phyloP scores from a whole-genome alignment of 208 protist genomes.

The Trypanosoma platydactyli region DNA sequence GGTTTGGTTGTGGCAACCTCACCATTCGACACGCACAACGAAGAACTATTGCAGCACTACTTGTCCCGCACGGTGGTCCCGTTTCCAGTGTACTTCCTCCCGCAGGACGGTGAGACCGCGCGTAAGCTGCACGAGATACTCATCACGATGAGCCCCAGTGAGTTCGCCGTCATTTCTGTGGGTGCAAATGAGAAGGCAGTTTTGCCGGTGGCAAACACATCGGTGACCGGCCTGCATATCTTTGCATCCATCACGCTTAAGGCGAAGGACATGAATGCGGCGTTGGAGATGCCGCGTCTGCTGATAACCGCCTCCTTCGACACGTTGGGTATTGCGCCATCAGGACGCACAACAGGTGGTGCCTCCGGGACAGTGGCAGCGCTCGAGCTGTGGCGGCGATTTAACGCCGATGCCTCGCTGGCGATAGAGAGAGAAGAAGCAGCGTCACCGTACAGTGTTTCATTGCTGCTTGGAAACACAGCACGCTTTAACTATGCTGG shows the following conservation, averaged over 20 bases:
- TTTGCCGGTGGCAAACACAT: conserved; percentile 34
- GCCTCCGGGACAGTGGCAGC: conserved; percentile 57
- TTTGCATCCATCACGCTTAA: conserved; percentile 37
- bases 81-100: conserved; percentile 67
- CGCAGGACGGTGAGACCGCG: conserved; percentile 25
- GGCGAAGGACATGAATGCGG: conserved; percentile 29
- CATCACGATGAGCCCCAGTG: conserved; percentile 8
- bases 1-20: conserved; percentile 54
- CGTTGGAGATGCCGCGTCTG: conserved; percentile 35
- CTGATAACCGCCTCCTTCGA: conserved; percentile 74
- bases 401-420: conserved; percentile 30
- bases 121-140: conserved; percentile 27
- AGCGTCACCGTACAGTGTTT: conserved; percentile 39
- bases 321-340: conserved; percentile 66
- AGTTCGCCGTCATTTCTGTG: conserved; percentile 55
- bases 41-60: conserved; percentile 41
- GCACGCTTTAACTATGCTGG: conserved; percentile 76
- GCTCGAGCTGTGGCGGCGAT: conserved; percentile 72
- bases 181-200: conserved; percentile 32
- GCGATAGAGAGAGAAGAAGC: background rate
- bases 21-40: conserved; percentile 50
- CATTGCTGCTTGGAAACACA: conserved; percentile 64
- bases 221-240: conserved; percentile 38
- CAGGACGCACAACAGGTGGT: conserved; percentile 45
- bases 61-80: conserved; percentile 24